phyloP scores from a whole-genome alignment of 805 yeast genomes.

The Candida awuae region DNA sequence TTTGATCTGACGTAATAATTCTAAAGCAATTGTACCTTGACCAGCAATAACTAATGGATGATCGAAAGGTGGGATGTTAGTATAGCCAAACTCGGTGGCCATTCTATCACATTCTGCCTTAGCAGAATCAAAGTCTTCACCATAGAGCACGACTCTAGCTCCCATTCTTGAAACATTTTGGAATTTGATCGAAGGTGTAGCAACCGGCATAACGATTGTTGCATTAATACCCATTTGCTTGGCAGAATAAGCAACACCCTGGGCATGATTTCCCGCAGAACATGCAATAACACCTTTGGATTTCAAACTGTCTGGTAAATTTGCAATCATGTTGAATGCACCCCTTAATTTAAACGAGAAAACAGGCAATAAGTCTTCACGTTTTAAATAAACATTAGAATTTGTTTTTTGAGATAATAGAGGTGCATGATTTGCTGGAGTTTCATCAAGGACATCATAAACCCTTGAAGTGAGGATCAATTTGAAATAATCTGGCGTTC shows the following conservation, averaged over 20 bases:
- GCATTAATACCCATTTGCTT: slow-evolving; percentile 80
- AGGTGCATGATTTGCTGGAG: slow-evolving; percentile 73
- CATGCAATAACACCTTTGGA: slow-evolving; percentile 92
- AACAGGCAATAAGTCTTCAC: slow-evolving; percentile 92
- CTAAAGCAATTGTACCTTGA: slow-evolving; percentile 96
- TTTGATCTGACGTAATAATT: slow-evolving; percentile 78
- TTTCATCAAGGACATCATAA: slow-evolving; percentile 88
- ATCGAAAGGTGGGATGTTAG: slow-evolving; percentile 96
- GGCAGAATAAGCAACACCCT: slow-evolving; percentile 95
- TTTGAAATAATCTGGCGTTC: slow-evolving; percentile 89
- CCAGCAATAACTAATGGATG: slow-evolving; percentile 98
- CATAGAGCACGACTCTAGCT: slow-evolving; percentile 84
- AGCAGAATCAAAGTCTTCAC: slow-evolving; percentile 94
- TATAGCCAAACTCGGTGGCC: slow-evolving; percentile 59
- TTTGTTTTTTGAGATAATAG: slow-evolving; percentile 69
- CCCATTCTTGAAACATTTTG: slow-evolving; percentile 89
- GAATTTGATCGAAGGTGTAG: slow-evolving; percentile 92
- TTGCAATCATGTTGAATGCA: slow-evolving; percentile 95
- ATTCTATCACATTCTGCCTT: slow-evolving; percentile 81
- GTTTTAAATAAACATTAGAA: slow-evolving; percentile 67
- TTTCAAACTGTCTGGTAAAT: slow-evolving; percentile 57
- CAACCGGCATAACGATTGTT: slow-evolving; percentile 96
- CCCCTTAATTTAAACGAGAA: slow-evolving; percentile 96
- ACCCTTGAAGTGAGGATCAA: slow-evolving; percentile 86
- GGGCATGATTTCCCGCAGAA: slow-evolving; percentile 99